phyloP scores from a whole-genome alignment of 2,329 filamentous ascomycete genomes.

The Apiospora hydei region DNA sequence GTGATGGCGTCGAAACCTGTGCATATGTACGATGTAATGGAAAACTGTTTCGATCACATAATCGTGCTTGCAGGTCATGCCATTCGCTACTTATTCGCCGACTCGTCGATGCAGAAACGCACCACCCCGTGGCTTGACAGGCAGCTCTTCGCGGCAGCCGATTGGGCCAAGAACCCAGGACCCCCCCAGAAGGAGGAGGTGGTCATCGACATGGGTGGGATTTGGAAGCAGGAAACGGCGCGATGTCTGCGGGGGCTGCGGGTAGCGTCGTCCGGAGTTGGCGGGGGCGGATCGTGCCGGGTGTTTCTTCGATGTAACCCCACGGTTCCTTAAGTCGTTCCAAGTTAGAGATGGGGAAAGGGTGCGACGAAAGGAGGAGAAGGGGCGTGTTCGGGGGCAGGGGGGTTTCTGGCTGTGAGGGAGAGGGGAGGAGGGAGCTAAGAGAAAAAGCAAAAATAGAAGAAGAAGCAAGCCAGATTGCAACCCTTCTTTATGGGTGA shows the following conservation, averaged over 20 bases:
- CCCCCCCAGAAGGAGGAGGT: background rate
- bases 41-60: slow-evolving; percentile 4
- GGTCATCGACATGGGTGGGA: background rate
- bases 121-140: background rate
- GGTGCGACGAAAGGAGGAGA: background rate
- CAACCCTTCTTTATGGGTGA: slow-evolving; percentile 13
- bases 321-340: background rate
- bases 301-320: slow-evolving; percentile 2
- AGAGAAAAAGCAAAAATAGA: background rate
- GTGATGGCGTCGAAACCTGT: background rate
- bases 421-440: background rate
- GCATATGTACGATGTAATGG: background rate
- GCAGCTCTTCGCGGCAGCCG: background rate
- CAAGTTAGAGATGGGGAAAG: background rate
- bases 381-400: background rate
- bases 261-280: background rate
- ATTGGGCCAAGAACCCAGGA: background rate
- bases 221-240: background rate
- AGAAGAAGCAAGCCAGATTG: background rate
- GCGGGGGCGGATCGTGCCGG: slow-evolving; percentile 16
- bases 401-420: background rate
- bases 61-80: background rate
- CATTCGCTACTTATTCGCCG: background rate
- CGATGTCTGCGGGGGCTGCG: background rate
- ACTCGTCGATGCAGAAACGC: background rate